Evolutionary conservation across 2,329 filamentous ascomycete species (phyloP), one percentile per base, ranked within the genome.

Genomic region (Cercospora citrullina): DNA sequence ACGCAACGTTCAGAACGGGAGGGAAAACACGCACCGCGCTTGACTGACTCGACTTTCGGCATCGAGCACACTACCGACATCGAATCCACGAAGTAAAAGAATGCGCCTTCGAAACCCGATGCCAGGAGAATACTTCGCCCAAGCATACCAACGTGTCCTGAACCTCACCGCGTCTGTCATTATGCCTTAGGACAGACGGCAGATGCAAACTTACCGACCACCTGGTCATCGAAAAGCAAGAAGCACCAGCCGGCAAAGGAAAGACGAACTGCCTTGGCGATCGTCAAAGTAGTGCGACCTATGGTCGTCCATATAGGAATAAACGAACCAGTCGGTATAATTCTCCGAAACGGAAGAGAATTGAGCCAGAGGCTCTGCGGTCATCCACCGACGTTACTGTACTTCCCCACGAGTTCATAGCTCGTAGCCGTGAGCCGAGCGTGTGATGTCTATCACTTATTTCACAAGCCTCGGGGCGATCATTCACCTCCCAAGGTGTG

Each of bases 151-250:
- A 57, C 62, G 51, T 64, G 48, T 64, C 21, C 62, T 58, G 21
- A 28, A 21, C 42, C 42, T 63, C 60, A 63, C 60, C 60, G 60
- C 60, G 28, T 51, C 42, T 63, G 60, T 63, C 60, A 55, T 55
- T 33, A 31, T 63, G 45, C 45, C 60, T 53, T 31, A 63, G 60
- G 6, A 57, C 21, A 28, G 28, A 36, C 55, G 55, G 26, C 55
- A 58, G 16, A 58, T 58, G 55, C 12, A 58, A 58, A 58, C 55
- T 36, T 58, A 58, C 55, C 55, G 23, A 16, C 23, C 48, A 53
- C 48, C 48, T 53, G 23, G 48, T 53, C 21, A 23, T 26, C 48
- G 48, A 53, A 53, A 53, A 28, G 48, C 48, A 53, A 58, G 26
- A 58, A 21, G 60, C 60, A 23, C 36, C 33, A 23, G 59, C 39